A percentile compares a stretch with the other conserved stretches of the same genome.
Evolutionary conservation across 1,284 basidiomycete species (phyloP).

Genomic region (Moesziomyces antarcticus): DNA sequence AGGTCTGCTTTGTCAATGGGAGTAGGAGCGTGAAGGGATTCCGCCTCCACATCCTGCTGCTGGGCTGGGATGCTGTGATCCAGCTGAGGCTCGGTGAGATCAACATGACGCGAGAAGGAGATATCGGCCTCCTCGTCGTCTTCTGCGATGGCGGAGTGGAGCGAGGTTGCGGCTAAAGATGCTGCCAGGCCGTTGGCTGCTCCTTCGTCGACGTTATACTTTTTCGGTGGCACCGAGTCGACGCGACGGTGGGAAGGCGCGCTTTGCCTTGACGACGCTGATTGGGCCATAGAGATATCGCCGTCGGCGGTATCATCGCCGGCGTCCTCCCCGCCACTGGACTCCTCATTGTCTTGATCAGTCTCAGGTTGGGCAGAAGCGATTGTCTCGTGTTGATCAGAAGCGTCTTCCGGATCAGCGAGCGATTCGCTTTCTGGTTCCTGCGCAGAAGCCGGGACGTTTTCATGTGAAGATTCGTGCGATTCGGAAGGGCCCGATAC

Average conservation of each 20-base stretch:
- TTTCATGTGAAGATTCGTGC: too few species aligned
- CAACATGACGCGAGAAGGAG: slow-evolving; percentile 6
- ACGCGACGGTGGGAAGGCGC: slow-evolving; percentile 19
- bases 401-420: too few species aligned
- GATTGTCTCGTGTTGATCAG: too few species aligned
- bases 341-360: background rate
- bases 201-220: slow-evolving; percentile 23
- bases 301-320: slow-evolving; percentile 9
- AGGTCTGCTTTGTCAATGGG: slow-evolving; percentile 31
- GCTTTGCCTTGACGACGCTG: background rate
- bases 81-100: slow-evolving; percentile 1
- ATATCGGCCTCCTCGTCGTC: slow-evolving; percentile 31
- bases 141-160: slow-evolving; percentile 4
- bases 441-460: too few species aligned
- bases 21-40: background rate
- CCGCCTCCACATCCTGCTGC: background rate
- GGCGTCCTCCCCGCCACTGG: slow-evolving; percentile 8
- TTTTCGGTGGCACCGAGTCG: slow-evolving; percentile 49
- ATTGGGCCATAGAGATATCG: background rate
- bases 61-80: background rate
- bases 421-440: too few species aligned
- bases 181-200: slow-evolving; percentile 4
- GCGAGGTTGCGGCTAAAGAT: slow-evolving; percentile 19
- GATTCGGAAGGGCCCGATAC: too few species aligned
- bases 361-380: too few species aligned